Evolutionary conservation across 1,284 basidiomycete genomes (phyloP).

Genomic region (Filobasidium uniguttulatum): DNA sequence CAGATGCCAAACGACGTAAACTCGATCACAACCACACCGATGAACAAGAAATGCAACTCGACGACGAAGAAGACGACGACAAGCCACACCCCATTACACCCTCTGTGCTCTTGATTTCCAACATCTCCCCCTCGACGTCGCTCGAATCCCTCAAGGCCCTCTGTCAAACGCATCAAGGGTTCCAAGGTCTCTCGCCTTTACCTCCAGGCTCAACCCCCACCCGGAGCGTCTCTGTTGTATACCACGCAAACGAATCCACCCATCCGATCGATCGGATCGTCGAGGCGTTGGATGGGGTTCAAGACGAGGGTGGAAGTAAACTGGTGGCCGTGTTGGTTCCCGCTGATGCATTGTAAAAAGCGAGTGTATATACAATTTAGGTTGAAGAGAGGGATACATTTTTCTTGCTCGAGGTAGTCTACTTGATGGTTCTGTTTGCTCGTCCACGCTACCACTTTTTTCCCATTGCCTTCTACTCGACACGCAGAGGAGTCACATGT

Average conservation of each 20-base stretch:
- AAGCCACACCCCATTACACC: neutral
- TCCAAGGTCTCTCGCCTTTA: constrained; percentile 2
- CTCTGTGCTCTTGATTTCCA: constrained; percentile 1
- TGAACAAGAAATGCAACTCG: constrained; percentile 32
- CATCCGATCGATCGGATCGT: neutral
- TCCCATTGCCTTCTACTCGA: constrained; percentile 9
- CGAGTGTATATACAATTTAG: neutral
- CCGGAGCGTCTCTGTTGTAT: constrained; percentile 4
- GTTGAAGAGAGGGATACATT: too few relatives aligned
- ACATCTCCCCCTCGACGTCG: constrained; percentile 1
- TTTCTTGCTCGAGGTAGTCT: too few relatives aligned
- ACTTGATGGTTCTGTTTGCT: too few relatives aligned
- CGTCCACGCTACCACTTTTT: constrained; percentile 11
- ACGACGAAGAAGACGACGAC: constrained; percentile 35
- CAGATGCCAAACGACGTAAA: constrained; percentile 23
- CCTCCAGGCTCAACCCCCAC: constrained; percentile 8
- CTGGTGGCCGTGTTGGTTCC: constrained; percentile 9
- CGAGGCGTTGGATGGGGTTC: constrained; percentile 7
- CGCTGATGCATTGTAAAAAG: constrained; percentile 7
- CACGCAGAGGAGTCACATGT: neutral
- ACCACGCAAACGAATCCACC: too few relatives aligned
- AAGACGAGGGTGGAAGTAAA: constrained; percentile 1
- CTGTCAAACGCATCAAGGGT: constrained; percentile 2
- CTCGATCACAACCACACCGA: constrained; percentile 19
- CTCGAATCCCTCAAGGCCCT: neutral